Evolutionary conservation across 1,139 yeast genomes (phyloP), one percentile per base, ranked within the genome.

Genomic region (Dujonia santamariae): DNA sequence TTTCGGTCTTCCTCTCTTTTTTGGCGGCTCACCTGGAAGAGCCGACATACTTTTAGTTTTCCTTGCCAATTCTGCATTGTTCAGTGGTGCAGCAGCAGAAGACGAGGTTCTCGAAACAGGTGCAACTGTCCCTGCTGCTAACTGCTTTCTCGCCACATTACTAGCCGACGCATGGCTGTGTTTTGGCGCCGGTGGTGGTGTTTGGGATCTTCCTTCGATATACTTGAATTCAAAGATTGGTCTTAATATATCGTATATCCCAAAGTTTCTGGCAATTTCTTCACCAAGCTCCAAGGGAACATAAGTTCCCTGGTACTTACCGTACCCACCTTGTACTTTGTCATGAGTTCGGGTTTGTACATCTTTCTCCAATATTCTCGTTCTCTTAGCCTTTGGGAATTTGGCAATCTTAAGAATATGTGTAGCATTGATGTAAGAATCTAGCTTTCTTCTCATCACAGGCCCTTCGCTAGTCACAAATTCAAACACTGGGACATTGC

Each of bases 231-330:
- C 83, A 46, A 92, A 83, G 11, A 92, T 66, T 0, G 94, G 87
- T 34, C 63, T 63, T 37, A 92, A 62, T 18, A 74, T 68, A 2
- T 76, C 84, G 40, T 69, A 71, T 1, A 90, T 96, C 1, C 75
- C 81, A 50, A 85, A 90, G 48, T 79, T 80, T 32, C 64, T 66
- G 2, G 96, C 95, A 23, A 85, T 62, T 6, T 72, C 69, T 1
- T 72, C 73, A 0, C 90, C 86, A 21, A 83, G 61, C 19, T 74
- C 72, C 41, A 75, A 63, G 0, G 96, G 95, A 16, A 88, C 83
- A 87, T 96, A 92, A 0, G 97, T 86, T 1, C 97, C 97, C 60
- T 90, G 97, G 55, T 85, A 86, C 53, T 87, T 84, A 11, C 97
- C 97, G 53, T 88, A 86, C 0, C 96, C 97, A 30, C 96, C 97